These are phyloP conservation scores for Fusarium illudens DNA, from an alignment of 2,329 filamentous ascomycete species.

Conservation along the genomic window DNA sequence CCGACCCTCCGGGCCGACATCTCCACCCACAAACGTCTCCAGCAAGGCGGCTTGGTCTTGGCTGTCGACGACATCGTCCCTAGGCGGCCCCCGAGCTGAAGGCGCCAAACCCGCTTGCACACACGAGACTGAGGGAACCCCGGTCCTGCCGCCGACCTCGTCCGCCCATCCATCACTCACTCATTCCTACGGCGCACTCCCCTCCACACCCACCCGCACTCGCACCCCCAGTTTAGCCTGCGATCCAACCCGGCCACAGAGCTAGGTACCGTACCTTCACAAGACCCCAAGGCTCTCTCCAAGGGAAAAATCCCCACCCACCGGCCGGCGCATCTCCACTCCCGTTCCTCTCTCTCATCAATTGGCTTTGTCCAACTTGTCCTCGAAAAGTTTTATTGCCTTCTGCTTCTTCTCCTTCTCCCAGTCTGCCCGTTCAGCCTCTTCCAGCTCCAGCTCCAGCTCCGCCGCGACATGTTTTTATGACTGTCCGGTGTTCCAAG, in stretches of 20 bases:
- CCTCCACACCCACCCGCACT: constrained; percentile 22
- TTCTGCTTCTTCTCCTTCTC: constrained; percentile 27
- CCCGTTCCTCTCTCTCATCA: constrained; percentile 41
- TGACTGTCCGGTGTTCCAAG: constrained; percentile 38
- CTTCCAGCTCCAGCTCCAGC: constrained; percentile 37
- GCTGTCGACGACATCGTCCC: constrained; percentile 31
- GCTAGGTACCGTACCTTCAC: constrained; percentile 32
- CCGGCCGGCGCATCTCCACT: constrained; percentile 42
- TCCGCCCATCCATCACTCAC: constrained; percentile 39
- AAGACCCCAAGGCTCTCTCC: constrained; percentile 41
- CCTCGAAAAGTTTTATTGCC: constrained; percentile 45
- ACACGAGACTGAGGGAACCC: constrained; percentile 33
- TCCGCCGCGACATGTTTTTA: constrained; percentile 41
- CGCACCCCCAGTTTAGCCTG: constrained; percentile 28
- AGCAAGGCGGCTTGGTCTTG: constrained; percentile 39
- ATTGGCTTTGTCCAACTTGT: constrained; percentile 44
- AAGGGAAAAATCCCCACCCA: constrained; percentile 42
- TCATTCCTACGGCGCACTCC: constrained; percentile 37
- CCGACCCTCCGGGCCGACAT: constrained; percentile 44
- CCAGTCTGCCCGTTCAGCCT: constrained; percentile 34
- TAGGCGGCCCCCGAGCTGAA: constrained; percentile 42
- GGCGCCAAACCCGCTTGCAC: constrained; percentile 47
- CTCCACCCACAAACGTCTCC: constrained; percentile 42
- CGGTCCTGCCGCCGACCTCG: constrained; percentile 42
- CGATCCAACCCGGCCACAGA: constrained; percentile 37